phyloP scores from a whole-genome alignment of 2,329 filamentous ascomycete genomes.

The Lecanosticta acicola region DNA sequence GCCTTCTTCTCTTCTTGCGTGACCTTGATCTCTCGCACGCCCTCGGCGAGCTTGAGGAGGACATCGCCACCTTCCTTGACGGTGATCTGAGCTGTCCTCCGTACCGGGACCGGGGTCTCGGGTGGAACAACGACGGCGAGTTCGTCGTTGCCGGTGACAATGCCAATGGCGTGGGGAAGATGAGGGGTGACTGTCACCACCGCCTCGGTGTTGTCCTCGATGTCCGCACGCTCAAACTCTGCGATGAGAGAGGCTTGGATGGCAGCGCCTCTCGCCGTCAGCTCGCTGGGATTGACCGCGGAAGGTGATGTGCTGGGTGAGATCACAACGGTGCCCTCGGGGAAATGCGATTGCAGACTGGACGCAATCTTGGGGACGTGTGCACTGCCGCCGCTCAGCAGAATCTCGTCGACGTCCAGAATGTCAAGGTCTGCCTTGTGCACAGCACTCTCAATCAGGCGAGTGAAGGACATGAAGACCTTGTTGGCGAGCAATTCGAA shows the following conservation, averaged over 20 bases:
- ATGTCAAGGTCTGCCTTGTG: constrained; percentile 90
- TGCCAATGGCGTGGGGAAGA: constrained; percentile 80
- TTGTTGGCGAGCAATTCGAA: constrained; percentile 86
- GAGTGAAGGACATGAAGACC: constrained; percentile 81
- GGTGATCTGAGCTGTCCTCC: constrained; percentile 72
- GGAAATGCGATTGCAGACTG: constrained; percentile 75
- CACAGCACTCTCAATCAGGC: constrained; percentile 74
- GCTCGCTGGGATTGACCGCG: constrained; percentile 90
- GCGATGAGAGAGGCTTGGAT: constrained; percentile 92
- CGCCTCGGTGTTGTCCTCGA: constrained; percentile 92
- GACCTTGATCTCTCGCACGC: constrained; percentile 84
- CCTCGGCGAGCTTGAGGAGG: constrained; percentile 82
- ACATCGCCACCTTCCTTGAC: constrained; percentile 80
- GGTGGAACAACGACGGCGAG: constrained; percentile 78
- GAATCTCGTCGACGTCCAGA: constrained; percentile 89
- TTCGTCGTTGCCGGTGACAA: constrained; percentile 63
- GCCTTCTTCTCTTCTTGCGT: constrained; percentile 74
- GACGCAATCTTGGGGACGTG: constrained; percentile 90
- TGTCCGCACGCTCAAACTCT: constrained; percentile 89
- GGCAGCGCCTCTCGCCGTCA: constrained; percentile 81
- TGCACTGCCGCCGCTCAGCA: constrained; percentile 84
- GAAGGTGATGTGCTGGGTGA: constrained; percentile 72
- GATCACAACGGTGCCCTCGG: constrained; percentile 68
- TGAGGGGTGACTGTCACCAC: constrained; percentile 93
- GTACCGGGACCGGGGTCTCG: constrained; percentile 84